Percentiles rank a stretch among this genome's conserved stretches.
phyloP scores from a whole-genome alignment of 139 green algal genomes.

The Chlorella sp. region DNA sequence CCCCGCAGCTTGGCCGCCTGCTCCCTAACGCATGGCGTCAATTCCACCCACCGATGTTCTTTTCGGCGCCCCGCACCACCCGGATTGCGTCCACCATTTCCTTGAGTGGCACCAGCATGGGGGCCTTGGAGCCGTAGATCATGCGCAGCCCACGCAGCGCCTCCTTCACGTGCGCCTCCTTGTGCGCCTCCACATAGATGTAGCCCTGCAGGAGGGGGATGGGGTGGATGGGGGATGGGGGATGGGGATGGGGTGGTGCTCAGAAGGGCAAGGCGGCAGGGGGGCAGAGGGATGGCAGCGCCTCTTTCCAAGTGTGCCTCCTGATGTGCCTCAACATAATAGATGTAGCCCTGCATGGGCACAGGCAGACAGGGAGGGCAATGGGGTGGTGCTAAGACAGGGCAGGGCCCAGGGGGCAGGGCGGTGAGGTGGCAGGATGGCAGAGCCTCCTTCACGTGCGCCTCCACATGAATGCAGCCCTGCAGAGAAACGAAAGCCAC shows the following conservation, averaged over 20 bases:
- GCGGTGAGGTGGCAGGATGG: too few species aligned
- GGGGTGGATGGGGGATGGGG: neutral
- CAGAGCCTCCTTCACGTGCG: too few species aligned
- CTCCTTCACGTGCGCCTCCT: slow-evolving; percentile 90
- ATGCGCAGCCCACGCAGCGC: slow-evolving; percentile 85
- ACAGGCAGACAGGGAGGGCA: too few species aligned
- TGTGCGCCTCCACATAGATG: slow-evolving; percentile 95
- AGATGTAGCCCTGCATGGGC: too few species aligned
- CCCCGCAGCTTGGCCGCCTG: neutral
- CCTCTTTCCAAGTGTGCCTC: too few species aligned
- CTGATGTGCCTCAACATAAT: too few species aligned
- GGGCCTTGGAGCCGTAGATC: slow-evolving; percentile 76
- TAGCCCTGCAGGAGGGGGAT: slow-evolving; percentile 68
- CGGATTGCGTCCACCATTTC: slow-evolving; percentile 95
- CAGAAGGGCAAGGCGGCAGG: neutral
- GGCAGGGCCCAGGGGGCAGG: neutral
- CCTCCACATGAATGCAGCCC: too few species aligned
- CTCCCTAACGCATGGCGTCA: too few species aligned
- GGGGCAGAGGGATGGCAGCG: too few species aligned
- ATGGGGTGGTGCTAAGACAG: neutral
- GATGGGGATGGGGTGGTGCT: neutral
- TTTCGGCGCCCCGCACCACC: slow-evolving; percentile 38
- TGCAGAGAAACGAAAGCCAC: too few species aligned
- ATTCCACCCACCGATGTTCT: slow-evolving; percentile 25
- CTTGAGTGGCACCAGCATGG: slow-evolving; percentile 81